phyloP scores from a whole-genome alignment of 345 rosid species.

The Eucalyptus tenuipes region DNA sequence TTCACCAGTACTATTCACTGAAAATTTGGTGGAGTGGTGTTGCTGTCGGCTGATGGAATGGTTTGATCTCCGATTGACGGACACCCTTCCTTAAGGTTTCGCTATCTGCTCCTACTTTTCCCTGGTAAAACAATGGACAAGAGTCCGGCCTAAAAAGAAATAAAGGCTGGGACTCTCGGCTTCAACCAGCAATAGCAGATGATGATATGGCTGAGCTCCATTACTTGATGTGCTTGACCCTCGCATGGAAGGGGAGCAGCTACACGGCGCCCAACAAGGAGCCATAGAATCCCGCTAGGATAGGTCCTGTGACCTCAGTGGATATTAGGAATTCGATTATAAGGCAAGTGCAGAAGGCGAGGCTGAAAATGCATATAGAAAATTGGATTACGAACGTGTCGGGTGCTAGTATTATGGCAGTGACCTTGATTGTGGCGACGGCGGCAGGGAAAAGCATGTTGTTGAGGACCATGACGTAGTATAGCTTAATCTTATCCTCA shows the following conservation, averaged over 20 bases:
- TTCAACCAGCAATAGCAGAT: not conserved
- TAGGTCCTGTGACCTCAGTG: not conserved
- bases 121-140: not conserved
- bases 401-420: not conserved
- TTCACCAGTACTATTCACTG: no score
- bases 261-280: not conserved
- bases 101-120: not conserved
- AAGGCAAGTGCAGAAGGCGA: not conserved
- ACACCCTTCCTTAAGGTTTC: not conserved
- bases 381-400: not conserved
- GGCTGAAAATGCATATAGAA: not conserved
- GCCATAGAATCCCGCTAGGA: not conserved
- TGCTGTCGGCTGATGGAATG: not conserved
- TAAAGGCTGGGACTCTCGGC: not conserved
- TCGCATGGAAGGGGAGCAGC: not conserved
- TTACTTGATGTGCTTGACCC: not conserved
- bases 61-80: not conserved
- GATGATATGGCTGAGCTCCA: not conserved
- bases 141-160: not conserved
- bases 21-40: not conserved
- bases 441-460: not conserved
- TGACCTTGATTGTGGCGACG: not conserved
- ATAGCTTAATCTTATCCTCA: not conserved
- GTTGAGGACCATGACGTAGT: not conserved
- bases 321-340: not conserved